Conservation (phyloP, 768 basidiomycete species). For the Phaeotremella fagi region DNA sequence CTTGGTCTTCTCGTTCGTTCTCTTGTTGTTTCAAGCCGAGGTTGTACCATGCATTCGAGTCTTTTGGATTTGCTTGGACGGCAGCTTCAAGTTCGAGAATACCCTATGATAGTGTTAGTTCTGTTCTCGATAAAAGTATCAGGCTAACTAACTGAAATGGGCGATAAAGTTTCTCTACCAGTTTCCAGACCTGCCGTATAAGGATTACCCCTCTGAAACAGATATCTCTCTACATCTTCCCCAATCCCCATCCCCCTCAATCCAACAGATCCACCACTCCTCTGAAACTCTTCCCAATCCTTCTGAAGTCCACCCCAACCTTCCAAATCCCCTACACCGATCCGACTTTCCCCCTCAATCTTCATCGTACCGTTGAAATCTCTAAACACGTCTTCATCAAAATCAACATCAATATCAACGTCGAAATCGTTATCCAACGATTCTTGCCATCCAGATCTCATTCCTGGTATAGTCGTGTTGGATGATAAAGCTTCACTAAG, state of each 20-base stretch:
- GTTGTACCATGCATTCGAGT: conserved; percentile 77
- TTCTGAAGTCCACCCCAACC: conserved; percentile 35
- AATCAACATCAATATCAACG: conserved; percentile 12
- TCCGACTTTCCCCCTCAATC: background rate
- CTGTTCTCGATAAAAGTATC: too few relatives aligned
- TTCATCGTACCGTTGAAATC: conserved; percentile 26
- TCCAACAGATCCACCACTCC: background rate
- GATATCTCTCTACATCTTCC: conserved; percentile 31
- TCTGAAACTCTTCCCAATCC: conserved; percentile 30
- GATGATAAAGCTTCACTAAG: conserved; percentile 22
- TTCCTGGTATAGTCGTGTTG: conserved; percentile 24
- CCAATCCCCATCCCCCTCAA: conserved; percentile 17
- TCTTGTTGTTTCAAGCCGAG: conserved; percentile 97
- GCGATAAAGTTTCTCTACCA: conserved; percentile 19
- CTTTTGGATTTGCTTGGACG: conserved; percentile 69
- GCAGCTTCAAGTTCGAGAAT: conserved; percentile 84
- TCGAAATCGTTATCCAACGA: conserved; percentile 17
- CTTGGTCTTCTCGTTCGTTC: conserved; percentile 89
- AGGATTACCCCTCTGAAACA: conserved; percentile 44
- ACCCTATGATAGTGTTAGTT: conserved; percentile 58
- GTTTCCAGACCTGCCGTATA: conserved; percentile 17
- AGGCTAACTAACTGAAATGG: too few relatives aligned
- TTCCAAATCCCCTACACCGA: conserved; percentile 20
- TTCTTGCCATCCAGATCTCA: conserved; percentile 22
- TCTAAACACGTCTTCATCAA: conserved; percentile 34